Evolutionary conservation across 1,284 basidiomycete genomes (phyloP).

Genomic region (Ustilago bromivora): DNA sequence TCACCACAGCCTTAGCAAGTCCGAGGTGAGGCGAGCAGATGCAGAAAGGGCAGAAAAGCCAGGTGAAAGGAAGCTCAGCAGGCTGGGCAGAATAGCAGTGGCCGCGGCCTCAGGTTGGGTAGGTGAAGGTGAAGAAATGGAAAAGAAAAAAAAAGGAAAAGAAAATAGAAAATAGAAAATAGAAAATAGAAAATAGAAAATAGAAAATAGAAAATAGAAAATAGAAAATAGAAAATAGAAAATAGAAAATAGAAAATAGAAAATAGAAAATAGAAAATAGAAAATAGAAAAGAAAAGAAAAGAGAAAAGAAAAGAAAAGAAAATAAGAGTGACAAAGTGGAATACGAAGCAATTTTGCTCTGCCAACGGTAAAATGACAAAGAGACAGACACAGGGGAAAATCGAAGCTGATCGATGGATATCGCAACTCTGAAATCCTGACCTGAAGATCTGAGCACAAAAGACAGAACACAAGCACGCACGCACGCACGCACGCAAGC

Average conservation of each 20-base stretch:
- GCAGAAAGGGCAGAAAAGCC: background rate
- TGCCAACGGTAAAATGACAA: background rate
- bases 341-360: constrained; percentile 5
- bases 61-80: too few relatives aligned
- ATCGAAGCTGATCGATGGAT: constrained; percentile 1
- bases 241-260: background rate
- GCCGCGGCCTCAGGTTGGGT: background rate
- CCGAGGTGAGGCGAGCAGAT: background rate
- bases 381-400: background rate
- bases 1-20: background rate
- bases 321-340: background rate
- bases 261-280: background rate
- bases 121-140: background rate
- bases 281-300: background rate
- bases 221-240: background rate
- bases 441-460: too few relatives aligned
- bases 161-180: too few relatives aligned
- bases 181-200: too few relatives aligned
- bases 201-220: background rate
- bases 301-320: background rate
- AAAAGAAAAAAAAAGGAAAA: background rate
- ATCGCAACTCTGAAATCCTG: background rate
- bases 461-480: background rate
- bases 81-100: background rate
- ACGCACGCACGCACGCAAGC: background rate